phyloP scores from a whole-genome alignment of 1,139 yeast species.

The Kluyveromyces sp. region DNA sequence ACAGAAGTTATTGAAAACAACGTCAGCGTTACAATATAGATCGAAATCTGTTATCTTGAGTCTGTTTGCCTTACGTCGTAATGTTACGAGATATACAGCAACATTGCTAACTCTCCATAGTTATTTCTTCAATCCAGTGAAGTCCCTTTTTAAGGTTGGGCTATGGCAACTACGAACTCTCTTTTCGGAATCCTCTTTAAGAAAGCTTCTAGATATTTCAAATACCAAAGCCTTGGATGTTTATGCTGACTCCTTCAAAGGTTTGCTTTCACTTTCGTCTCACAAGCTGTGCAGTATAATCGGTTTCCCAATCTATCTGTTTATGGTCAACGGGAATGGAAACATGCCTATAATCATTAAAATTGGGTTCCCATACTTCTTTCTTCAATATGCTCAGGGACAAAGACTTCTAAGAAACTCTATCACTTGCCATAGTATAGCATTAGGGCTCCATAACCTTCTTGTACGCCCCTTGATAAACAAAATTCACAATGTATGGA shows the following conservation, averaged over 20 bases:
- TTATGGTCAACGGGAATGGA: conserved; percentile 8
- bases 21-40: conserved; percentile 7
- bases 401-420: background rate
- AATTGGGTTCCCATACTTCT: background rate
- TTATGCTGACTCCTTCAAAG: conserved; percentile 14
- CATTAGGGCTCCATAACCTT: background rate
- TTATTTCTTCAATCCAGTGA: conserved; percentile 12
- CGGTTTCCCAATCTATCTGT: conserved; percentile 15
- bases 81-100: conserved; percentile 9
- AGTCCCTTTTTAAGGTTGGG: conserved; percentile 16
- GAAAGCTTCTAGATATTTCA: conserved; percentile 31
- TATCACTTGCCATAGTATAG: background rate
- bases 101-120: conserved; percentile 7
- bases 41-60: conserved; percentile 9
- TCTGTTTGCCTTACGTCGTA: conserved; percentile 4
- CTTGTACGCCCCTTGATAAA: background rate
- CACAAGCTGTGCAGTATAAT: conserved; percentile 10
- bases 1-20: conserved; percentile 8
- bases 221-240: conserved; percentile 19
- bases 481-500: background rate
- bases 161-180: conserved; percentile 16
- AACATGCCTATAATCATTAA: background rate
- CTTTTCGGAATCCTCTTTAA: conserved; percentile 29
- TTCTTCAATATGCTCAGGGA: background rate
- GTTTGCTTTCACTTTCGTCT: conserved; percentile 17